phyloP scores from a whole-genome alignment of 2,329 filamentous ascomycete species.

The Talaromyces atroroseus region DNA sequence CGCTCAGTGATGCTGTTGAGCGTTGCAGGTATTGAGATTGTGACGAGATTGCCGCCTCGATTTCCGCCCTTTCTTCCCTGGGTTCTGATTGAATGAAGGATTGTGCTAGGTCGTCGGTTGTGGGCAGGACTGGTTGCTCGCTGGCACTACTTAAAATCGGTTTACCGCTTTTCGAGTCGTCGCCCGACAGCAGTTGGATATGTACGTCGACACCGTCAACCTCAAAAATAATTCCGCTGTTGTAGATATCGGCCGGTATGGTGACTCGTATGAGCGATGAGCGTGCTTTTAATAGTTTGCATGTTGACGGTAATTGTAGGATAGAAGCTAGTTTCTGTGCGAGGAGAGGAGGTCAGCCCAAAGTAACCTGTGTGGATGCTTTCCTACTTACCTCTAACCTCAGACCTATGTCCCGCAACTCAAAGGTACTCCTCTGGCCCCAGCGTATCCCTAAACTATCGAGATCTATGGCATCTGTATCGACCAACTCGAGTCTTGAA shows the following conservation, averaged over 20 bases:
- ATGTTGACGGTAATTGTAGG: constrained; percentile 66
- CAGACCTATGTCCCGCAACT: constrained; percentile 80
- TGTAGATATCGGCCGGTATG: constrained; percentile 82
- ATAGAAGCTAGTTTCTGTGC: constrained; percentile 76
- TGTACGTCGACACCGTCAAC: constrained; percentile 74
- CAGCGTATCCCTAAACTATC: constrained; percentile 79
- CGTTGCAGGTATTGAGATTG: constrained; percentile 48
- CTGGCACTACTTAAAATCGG: constrained; percentile 18
- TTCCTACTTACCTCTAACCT: constrained; percentile 60
- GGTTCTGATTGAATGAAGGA: constrained; percentile 58
- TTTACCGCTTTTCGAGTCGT: constrained; percentile 11
- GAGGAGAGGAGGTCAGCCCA: constrained; percentile 46
- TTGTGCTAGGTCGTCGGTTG: constrained; percentile 53
- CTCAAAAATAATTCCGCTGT: constrained; percentile 74
- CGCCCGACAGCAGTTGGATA: constrained; percentile 49
- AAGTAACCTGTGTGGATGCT: neutral
- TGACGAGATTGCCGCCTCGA: constrained; percentile 52
- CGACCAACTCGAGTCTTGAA: constrained; percentile 76
- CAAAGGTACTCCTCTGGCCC: constrained; percentile 75
- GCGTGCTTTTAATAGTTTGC: constrained; percentile 67
- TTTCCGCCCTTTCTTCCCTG: constrained; percentile 50
- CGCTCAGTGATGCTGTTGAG: constrained; percentile 42
- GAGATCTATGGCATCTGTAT: constrained; percentile 78
- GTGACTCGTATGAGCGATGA: constrained; percentile 73
- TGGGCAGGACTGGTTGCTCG: constrained; percentile 39